A percentile compares a stretch with the other conserved stretches of the same genome.
phyloP scores from a whole-genome alignment of 495 filamentous ascomycete genomes.

The Lasiosphaeria miniovina region DNA sequence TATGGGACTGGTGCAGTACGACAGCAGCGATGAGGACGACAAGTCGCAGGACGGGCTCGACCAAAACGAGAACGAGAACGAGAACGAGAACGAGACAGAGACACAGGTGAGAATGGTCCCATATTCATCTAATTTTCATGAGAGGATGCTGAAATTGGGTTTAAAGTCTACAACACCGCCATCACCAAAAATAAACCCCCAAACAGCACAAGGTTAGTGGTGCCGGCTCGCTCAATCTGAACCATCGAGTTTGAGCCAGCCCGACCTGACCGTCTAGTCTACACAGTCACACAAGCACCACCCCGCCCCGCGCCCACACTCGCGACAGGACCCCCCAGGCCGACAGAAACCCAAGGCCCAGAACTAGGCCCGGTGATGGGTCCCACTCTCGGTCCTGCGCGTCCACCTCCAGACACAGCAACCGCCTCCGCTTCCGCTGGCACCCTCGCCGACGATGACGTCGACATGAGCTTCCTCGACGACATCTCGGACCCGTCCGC shows the following conservation, averaged over 20 bases:
- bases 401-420: slow-evolving; percentile 2
- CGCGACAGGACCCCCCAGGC: neutral
- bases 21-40: slow-evolving; percentile 76
- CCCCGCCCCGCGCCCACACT: neutral
- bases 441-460: slow-evolving; percentile 9
- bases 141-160: slow-evolving; percentile 9
- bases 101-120: slow-evolving; percentile 1
- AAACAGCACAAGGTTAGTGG: no score
- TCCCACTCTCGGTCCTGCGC: slow-evolving; percentile 27
- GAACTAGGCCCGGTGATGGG: slow-evolving; percentile 35
- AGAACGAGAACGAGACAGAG: slow-evolving; percentile 10
- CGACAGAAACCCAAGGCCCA: slow-evolving; percentile 7
- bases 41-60: slow-evolving; percentile 38
- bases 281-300: neutral
- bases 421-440: neutral
- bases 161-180: slow-evolving; percentile 6
- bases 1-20: slow-evolving; percentile 72
- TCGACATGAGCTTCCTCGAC: slow-evolving; percentile 26
- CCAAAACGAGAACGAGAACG: slow-evolving; percentile 27
- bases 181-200: neutral
- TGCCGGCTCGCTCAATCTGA: no score
- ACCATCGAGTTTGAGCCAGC: no score
- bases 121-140: no score
- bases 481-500: slow-evolving; percentile 5
- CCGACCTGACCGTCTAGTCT: no score